phyloP scores from a whole-genome alignment of 1,139 yeast genomes.

The Nakaseomyces glabratus region DNA sequence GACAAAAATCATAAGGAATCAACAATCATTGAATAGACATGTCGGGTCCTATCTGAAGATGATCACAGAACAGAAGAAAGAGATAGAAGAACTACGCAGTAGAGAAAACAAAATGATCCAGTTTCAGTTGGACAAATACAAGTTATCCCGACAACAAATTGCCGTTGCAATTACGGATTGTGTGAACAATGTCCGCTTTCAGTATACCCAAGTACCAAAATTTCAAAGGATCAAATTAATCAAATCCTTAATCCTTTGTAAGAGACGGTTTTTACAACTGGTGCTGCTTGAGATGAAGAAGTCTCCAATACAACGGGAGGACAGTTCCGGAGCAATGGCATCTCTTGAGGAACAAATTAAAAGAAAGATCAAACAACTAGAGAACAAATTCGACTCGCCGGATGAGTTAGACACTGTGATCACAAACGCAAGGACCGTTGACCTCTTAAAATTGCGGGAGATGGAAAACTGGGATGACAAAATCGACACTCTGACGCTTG shows the following conservation, averaged over 20 bases:
- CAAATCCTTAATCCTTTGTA: constrained; percentile 41
- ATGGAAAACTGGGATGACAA: constrained; percentile 46
- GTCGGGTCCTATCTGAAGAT: constrained; percentile 80
- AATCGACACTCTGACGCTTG: constrained; percentile 36
- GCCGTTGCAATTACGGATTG: constrained; percentile 36
- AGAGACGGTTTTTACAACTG: constrained; percentile 44
- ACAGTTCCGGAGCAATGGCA: constrained; percentile 7
- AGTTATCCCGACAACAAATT: constrained; percentile 33
- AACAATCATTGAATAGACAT: constrained; percentile 70
- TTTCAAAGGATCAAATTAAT: constrained; percentile 40
- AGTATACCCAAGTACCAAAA: constrained; percentile 39
- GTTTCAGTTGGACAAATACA: constrained; percentile 31
- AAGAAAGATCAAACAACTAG: constrained; percentile 43
- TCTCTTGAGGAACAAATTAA: constrained; percentile 18
- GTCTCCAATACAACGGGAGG: constrained; percentile 11
- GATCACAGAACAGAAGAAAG: constrained; percentile 74
- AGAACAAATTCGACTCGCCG: constrained; percentile 40
- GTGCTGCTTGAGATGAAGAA: constrained; percentile 36
- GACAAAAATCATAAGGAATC: constrained; percentile 68
- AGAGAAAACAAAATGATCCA: constrained; percentile 44
- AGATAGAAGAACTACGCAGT: constrained; percentile 58
- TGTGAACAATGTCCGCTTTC: constrained; percentile 35
- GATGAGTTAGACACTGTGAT: constrained; percentile 43
- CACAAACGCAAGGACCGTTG: constrained; percentile 36
- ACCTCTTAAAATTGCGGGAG: constrained; percentile 40